Percentiles rank a stretch among this genome's conserved stretches.
Evolutionary conservation across 305 asterid genomes (phyloP).

Genomic region (Fraxinus latifolia): DNA sequence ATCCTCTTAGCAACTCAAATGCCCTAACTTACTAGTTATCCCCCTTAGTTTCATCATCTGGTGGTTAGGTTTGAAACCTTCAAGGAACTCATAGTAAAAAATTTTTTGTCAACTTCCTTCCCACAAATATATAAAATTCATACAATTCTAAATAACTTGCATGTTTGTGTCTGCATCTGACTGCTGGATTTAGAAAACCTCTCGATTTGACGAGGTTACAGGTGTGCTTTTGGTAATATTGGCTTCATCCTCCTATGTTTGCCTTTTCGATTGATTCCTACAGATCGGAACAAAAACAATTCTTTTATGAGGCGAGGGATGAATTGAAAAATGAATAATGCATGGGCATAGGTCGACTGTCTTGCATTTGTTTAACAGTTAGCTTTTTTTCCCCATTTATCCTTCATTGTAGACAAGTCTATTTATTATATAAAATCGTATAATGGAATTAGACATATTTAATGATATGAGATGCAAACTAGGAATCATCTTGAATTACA

Average conservation of each 20-base stretch:
- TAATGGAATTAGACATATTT: not conserved
- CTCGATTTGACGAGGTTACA: not conserved
- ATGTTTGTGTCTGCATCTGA: not conserved
- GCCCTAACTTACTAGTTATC: not conserved
- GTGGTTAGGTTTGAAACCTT: not conserved
- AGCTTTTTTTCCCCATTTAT: not conserved
- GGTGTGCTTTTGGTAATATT: not conserved
- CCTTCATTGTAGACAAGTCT: not conserved
- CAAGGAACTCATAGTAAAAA: not conserved
- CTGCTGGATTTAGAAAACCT: not conserved
- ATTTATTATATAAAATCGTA: not conserved
- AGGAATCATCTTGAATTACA: not conserved
- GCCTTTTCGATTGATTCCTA: not conserved
- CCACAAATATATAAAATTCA: not conserved
- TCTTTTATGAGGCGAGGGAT: not conserved
- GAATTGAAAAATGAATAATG: not conserved
- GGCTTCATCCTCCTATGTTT: not conserved
- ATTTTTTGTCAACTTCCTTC: not conserved
- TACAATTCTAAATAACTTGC: not conserved
- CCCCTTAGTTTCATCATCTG: not conserved
- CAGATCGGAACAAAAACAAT: not conserved
- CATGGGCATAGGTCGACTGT: not conserved
- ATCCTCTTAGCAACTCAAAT: not conserved
- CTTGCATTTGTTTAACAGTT: not conserved
- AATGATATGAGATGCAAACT: not conserved